These are phyloP conservation scores for Pseudonitzschia delicatissima DNA, from an alignment of 108 stramenopile genomes.

Conservation along the genomic window DNA sequence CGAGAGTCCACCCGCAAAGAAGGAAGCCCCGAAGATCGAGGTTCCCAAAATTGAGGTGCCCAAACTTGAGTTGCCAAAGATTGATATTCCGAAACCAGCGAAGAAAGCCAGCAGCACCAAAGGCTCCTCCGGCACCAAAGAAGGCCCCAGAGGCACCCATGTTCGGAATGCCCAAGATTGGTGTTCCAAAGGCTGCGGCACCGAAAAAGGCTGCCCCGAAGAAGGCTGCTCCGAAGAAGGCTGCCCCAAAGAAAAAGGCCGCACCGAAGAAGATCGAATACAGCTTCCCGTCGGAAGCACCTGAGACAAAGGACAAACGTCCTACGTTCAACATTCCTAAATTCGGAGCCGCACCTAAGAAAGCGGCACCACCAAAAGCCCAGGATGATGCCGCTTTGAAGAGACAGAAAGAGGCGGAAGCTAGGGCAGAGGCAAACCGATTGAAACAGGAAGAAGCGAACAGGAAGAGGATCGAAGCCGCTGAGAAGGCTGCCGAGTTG, in stretches of 20 bases:
- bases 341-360: slow-evolving; percentile 12
- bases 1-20: background rate
- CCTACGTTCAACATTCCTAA: slow-evolving; percentile 37
- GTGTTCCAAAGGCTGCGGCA: background rate
- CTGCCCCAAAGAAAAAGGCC: slow-evolving; percentile 52
- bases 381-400: slow-evolving; percentile 15
- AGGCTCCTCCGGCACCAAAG: slow-evolving; percentile 11
- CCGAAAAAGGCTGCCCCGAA: background rate
- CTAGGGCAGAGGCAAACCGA: slow-evolving; percentile 3
- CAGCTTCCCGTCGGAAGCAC: slow-evolving; percentile 3
- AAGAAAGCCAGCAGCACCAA: slow-evolving; percentile 7
- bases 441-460: slow-evolving; percentile 14
- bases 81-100: slow-evolving; percentile 20
- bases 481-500: slow-evolving; percentile 13
- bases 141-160: background rate
- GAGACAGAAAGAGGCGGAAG: slow-evolving; percentile 14
- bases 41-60: slow-evolving; percentile 27
- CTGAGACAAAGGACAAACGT: slow-evolving; percentile 7
- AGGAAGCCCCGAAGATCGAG: slow-evolving; percentile 18
- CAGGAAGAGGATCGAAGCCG: slow-evolving; percentile 2
- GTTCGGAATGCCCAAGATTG: background rate
- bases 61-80: slow-evolving; percentile 37
- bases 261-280: background rate
- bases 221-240: slow-evolving; percentile 62
- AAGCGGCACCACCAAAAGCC: slow-evolving; percentile 4